Evolutionary conservation across 495 filamentous ascomycete species (phyloP), one percentile per base, ranked within the genome.

Genomic region (Hyaloscypha hepaticicola): DNA sequence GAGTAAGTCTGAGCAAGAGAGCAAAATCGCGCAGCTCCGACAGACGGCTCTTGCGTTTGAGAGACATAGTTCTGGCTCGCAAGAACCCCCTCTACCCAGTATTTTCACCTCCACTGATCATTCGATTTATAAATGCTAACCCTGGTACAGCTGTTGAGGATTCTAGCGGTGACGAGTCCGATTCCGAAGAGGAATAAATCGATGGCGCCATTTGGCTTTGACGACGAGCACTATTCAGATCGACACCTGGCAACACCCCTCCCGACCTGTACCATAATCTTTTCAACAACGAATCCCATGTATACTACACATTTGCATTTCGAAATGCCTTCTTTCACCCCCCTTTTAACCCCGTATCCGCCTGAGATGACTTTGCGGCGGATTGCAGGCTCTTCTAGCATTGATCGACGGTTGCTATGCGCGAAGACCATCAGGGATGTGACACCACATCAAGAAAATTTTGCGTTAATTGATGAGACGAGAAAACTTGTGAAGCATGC

Each of bases 1-100:
- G 95, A 94, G 89, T 79, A 94, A 93, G 75, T 80, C 77, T 24
- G 94, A 99, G 77, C 95, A 99, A 76, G 93, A 97, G 72, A 86
- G 88, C 9, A 89, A 88, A 69, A 96, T 99, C 72, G 83, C 87
- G 58, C 84, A 90, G 75, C 85, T 99, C 21, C 82, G 88, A 73
- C 84, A 83, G 70, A 77, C 86, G 3, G 74, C 79, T 53, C 24
- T 63, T 26, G 22, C 27, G 16, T 71, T 71, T 49, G 58, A 69
- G 26, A 62, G 65, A 58, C 51, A 63, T 4, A 51, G 29, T 45
- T 72, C 70, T 11, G 57, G 60, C 26, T 72, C 70, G 8, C 61
- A 65, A 49, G 70, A 72, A 56, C 67, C 67, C 50, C 59, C 68
- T 33, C 61, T 66, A 31, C 70, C 51, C 25, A 72, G 70, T 72